Evolutionary conservation across 345 rosid genomes (phyloP).

Genomic region (Eucalyptus erythrocorys): DNA sequence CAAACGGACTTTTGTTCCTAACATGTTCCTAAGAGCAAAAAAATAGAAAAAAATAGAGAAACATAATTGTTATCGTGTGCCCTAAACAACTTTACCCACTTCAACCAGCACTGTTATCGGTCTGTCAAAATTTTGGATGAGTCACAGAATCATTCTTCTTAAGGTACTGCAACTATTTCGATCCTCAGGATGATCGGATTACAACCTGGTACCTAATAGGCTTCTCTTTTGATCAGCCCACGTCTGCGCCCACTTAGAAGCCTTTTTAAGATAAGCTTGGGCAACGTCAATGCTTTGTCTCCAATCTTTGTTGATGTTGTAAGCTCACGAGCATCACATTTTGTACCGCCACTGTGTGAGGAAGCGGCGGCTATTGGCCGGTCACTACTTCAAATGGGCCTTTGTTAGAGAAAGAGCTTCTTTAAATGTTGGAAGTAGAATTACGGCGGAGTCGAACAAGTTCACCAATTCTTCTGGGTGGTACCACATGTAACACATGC

Average conservation of each 20-base stretch:
- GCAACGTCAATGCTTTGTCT: not conserved
- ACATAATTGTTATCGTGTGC: no score
- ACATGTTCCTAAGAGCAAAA: no score
- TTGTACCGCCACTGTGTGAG: not conserved
- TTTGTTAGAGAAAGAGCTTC: not conserved
- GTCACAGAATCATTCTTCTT: not conserved
- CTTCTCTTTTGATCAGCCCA: not conserved
- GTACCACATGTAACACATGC: not conserved
- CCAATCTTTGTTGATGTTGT: not conserved
- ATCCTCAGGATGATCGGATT: not conserved
- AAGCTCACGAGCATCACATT: not conserved
- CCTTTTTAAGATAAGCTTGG: not conserved
- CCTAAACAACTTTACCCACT: not conserved
- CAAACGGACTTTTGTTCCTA: no score
- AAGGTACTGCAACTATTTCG: not conserved
- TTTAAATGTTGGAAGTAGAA: not conserved
- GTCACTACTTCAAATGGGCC: not conserved
- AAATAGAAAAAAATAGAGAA: no score
- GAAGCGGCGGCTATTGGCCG: not conserved
- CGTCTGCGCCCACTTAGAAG: not conserved
- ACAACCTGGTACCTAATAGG: not conserved
- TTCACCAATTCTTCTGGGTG: not conserved
- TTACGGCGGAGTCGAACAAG: not conserved
- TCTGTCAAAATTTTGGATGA: not conserved
- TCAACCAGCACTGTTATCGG: not conserved